Base-by-base conservation (phyloP, 805 yeast species). In the Hemisphaericaspora nanyangensis region DNA sequence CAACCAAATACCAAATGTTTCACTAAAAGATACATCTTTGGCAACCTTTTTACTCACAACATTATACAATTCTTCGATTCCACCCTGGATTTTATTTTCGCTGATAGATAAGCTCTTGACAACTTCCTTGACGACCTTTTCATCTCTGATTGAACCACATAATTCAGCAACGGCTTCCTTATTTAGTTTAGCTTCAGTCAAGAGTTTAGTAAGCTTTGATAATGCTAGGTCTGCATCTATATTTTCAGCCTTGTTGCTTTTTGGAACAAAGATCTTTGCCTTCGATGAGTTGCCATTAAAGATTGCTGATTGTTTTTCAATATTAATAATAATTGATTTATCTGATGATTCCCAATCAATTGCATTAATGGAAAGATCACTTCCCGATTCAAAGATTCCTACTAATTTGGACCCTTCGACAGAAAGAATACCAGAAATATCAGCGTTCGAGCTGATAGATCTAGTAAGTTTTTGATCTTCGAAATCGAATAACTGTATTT, bases 1-100 rank as follows among this genome's bases (percentile, higher is more conserved):
- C 37, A 90, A 68, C 96, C 97, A 91, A 5, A 77, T 51, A 33
- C 70, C 62, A 34, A 63, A 49, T 11, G 59, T 40, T 13, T 53
- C 41, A 25, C 50, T 53, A 31, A 49, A 50, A 6, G 65, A 47
- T 15, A 68, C 60, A 35, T 56, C 59, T 3, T 34, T 34, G 2
- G 65, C 50, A 5, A 68, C 62, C 22, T 51, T 56, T 3, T 45
- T 31, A 34, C 61, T 49, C 28, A 69, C 47, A 10, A 58, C 42
- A 10, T 41, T 50, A 39, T 66, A 65, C 29, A 69, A 50, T 19
- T 42, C 31, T 34, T 48, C 36, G 54, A 51, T 19, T 44, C 12
- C 11, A 8, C 26, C 40, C 6, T 29, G 50, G 29, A 15, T 31
- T 28, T 28, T 65, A 65, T 3, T 77, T 71, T 19, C 12, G 50